These are phyloP conservation scores for Dalechampia spathulata DNA, from an alignment of 441 rosid genomes.

Conservation along the genomic window DNA sequence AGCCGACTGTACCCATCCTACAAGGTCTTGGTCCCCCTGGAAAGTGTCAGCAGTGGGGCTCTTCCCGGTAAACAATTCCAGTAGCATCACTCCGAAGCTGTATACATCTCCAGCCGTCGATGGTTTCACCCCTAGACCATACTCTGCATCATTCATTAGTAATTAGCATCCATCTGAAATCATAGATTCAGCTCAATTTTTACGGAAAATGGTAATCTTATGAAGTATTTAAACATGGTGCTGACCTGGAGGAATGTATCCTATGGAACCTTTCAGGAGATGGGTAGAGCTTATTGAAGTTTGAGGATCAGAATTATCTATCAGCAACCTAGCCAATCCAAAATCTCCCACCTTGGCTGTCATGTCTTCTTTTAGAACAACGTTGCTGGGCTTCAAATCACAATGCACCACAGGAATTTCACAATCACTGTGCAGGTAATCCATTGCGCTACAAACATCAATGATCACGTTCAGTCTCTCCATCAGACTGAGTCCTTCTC, in stretches of 20 bases:
- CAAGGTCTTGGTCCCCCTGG: conserved; percentile 22
- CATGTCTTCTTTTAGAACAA: conserved; percentile 38
- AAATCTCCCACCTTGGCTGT: conserved; percentile 51
- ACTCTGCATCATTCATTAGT: conserved; percentile 28
- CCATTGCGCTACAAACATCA: conserved; percentile 41
- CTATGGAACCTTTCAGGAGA: conserved; percentile 42
- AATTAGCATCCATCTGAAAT: background rate
- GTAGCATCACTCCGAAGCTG: conserved; percentile 44
- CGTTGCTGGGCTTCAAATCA: conserved; percentile 50
- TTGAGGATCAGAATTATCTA: conserved; percentile 10
- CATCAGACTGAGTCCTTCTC: conserved; percentile 26
- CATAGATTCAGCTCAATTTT: too few relatives aligned
- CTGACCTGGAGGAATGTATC: conserved; percentile 56
- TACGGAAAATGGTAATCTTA: too few relatives aligned
- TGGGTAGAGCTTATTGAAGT: conserved; percentile 30
- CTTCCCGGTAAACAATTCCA: conserved; percentile 40
- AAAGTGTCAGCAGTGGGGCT: conserved; percentile 36
- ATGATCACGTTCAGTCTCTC: conserved; percentile 40
- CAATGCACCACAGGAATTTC: conserved; percentile 41
- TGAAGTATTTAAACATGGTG: too few relatives aligned
- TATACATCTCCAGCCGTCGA: conserved; percentile 45
- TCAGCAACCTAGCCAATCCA: conserved; percentile 34
- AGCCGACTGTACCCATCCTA: conserved; percentile 29
- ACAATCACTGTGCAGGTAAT: conserved; percentile 48
- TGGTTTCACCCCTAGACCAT: conserved; percentile 36